These are phyloP conservation scores for Escallonia rubra DNA, from an alignment of 129 eudicot genomes.

Conservation along the genomic window DNA sequence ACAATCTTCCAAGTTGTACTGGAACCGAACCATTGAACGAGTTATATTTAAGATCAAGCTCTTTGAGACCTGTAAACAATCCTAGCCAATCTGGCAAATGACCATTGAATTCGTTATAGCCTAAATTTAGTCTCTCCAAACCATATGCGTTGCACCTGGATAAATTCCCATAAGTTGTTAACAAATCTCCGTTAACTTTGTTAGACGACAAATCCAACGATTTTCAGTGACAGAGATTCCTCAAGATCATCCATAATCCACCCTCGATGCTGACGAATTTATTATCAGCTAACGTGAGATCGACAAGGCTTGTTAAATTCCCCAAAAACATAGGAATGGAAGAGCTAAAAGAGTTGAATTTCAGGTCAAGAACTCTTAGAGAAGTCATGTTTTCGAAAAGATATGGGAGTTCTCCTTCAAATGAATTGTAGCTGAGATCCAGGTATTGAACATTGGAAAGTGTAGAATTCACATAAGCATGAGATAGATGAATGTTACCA, in stretches of 20 bases:
- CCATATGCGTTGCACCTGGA: not conserved
- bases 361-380: too few species aligned
- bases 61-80: slow-evolving; percentile 19
- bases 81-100: slow-evolving; percentile 10
- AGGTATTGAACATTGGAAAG: slow-evolving; percentile 33
- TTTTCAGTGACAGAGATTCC: slow-evolving; percentile 13
- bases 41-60: slow-evolving; percentile 23
- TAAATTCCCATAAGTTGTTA: slow-evolving; percentile 11
- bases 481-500: too few species aligned
- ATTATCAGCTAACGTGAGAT: too few species aligned
- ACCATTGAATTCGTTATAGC: slow-evolving; percentile 22
- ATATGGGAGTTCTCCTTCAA: slow-evolving; percentile 23
- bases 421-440: slow-evolving; percentile 21
- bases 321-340: too few species aligned
- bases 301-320: too few species aligned
- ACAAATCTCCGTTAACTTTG: slow-evolving; percentile 22
- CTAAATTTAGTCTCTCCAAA: slow-evolving; percentile 18
- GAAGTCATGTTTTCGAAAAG: not conserved
- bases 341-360: too few species aligned
- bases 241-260: not conserved
- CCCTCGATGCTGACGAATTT: too few species aligned
- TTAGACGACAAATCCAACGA: slow-evolving; percentile 19
- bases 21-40: slow-evolving; percentile 30
- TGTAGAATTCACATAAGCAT: too few species aligned
- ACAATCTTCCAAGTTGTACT: slow-evolving; percentile 21